A percentile compares a stretch with the other conserved stretches of the same genome.
Evolutionary conservation across 2,329 filamentous ascomycete species (phyloP).

Genomic region (Mollisia scopiformis): DNA sequence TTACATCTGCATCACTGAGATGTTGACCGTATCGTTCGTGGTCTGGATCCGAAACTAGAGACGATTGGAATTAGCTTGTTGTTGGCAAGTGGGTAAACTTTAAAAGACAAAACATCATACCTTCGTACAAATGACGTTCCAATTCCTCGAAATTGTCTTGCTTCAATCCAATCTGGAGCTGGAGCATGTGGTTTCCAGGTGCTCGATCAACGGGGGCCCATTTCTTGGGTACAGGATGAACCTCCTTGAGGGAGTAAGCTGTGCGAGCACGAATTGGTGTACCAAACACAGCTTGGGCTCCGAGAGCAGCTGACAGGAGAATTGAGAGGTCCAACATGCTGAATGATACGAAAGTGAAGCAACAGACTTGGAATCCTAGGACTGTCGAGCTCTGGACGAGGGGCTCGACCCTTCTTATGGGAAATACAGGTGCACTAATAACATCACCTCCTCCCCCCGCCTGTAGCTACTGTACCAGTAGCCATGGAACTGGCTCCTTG

Average conservation of each 20-base stretch:
- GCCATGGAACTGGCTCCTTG: not conserved
- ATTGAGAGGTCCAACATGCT: slow-evolving; percentile 11
- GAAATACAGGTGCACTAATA: not conserved
- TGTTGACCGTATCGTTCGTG: slow-evolving; percentile 58
- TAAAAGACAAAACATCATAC: slow-evolving; percentile 35
- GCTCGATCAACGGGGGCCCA: slow-evolving; percentile 53
- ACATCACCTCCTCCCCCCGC: not conserved
- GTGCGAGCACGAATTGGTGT: slow-evolving; percentile 42
- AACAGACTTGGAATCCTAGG: not conserved
- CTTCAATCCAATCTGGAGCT: slow-evolving; percentile 61
- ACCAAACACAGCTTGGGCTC: slow-evolving; percentile 12
- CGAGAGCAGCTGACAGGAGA: slow-evolving; percentile 9
- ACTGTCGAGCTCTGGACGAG: not conserved
- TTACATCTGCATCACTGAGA: slow-evolving; percentile 52
- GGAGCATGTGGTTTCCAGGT: slow-evolving; percentile 49
- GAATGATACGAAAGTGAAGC: not conserved
- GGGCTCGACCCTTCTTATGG: slow-evolving; percentile 1
- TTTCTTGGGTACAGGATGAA: slow-evolving; percentile 51
- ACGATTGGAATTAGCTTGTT: not conserved
- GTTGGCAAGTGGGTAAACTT: not conserved
- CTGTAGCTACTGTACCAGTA: too few species aligned
- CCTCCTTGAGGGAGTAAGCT: slow-evolving; percentile 57
- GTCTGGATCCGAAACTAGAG: slow-evolving; percentile 52
- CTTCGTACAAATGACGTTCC: slow-evolving; percentile 56
- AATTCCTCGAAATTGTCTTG: slow-evolving; percentile 58